phyloP scores from a whole-genome alignment of 2,329 filamentous ascomycete genomes.

The Microdochium nivale region DNA sequence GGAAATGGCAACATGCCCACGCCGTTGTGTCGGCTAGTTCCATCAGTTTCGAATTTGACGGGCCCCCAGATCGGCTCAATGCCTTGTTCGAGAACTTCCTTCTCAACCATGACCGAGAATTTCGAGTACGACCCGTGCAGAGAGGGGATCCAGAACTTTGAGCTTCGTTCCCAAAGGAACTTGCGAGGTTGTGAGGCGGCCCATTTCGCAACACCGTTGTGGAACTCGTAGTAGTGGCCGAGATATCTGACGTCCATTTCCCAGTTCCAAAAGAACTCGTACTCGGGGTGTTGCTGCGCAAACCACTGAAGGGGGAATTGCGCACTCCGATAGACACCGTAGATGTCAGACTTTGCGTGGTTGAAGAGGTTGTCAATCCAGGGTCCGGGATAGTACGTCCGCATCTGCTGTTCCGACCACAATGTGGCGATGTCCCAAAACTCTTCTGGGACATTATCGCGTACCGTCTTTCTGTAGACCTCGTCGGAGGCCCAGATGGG shows the following conservation, averaged over 20 bases:
- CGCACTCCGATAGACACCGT: conserved; percentile 41
- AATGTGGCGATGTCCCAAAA: conserved; percentile 60
- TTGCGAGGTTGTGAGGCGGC: conserved; percentile 49
- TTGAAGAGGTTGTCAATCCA: conserved; percentile 43
- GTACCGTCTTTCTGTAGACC: conserved; percentile 41
- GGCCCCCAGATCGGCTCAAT: conserved; percentile 54
- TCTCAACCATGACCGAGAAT: conserved; percentile 45
- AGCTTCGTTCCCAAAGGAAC: conserved; percentile 52
- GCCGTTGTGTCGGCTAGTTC: conserved; percentile 9
- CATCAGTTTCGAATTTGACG: conserved; percentile 14
- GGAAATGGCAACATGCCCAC: conserved; percentile 45
- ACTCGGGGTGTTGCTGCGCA: conserved; percentile 33
- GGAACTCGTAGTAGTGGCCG: conserved; percentile 44
- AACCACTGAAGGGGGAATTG: conserved; percentile 38
- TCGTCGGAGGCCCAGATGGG: conserved; percentile 19
- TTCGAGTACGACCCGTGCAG: conserved; percentile 48
- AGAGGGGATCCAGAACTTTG: conserved; percentile 51
- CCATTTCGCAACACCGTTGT: conserved; percentile 44
- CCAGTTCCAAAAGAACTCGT: conserved; percentile 39
- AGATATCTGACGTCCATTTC: conserved; percentile 37
- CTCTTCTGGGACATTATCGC: conserved; percentile 49
- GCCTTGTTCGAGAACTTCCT: conserved; percentile 31
- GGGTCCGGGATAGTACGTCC: conserved; percentile 50
- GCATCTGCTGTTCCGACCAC: conserved; percentile 62
- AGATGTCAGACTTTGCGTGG: conserved; percentile 32